Evolutionary conservation across 1,284 basidiomycete species (phyloP).

Genomic region (Sutorius eximius): DNA sequence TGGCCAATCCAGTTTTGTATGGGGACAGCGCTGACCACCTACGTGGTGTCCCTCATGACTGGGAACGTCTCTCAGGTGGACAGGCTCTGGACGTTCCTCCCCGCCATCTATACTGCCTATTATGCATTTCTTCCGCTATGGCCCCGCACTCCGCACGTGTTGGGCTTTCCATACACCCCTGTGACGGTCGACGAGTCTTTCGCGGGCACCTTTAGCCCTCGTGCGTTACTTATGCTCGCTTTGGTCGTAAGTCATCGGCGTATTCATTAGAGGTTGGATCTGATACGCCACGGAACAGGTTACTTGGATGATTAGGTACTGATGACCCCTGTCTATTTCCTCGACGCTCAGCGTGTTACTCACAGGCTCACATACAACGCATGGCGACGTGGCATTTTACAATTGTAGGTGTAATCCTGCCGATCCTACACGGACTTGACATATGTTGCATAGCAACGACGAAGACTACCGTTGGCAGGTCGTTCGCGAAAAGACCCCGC

Average conservation of each 20-base stretch:
- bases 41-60: slow-evolving; percentile 62
- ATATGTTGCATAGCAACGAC: slow-evolving; percentile 46
- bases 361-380: slow-evolving; percentile 81
- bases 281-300: slow-evolving; percentile 35
- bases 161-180: slow-evolving; percentile 58
- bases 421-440: neutral
- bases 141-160: slow-evolving; percentile 45
- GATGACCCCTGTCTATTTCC: neutral
- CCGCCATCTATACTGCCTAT: slow-evolving; percentile 76
- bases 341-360: slow-evolving; percentile 1
- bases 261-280: neutral
- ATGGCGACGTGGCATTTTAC: slow-evolving; percentile 81
- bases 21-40: slow-evolving; percentile 48
- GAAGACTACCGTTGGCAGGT: slow-evolving; percentile 93
- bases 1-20: slow-evolving; percentile 68
- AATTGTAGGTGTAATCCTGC: slow-evolving; percentile 45
- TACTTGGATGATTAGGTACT: slow-evolving; percentile 67
- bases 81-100: slow-evolving; percentile 75
- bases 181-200: slow-evolving; percentile 45
- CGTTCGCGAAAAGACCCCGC: slow-evolving; percentile 66
- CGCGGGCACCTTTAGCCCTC: slow-evolving; percentile 54
- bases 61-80: slow-evolving; percentile 88
- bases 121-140: slow-evolving; percentile 71
- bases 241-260: slow-evolving; percentile 50
- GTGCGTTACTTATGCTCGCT: slow-evolving; percentile 69